A percentile compares a stretch with the other conserved stretches of the same genome.
Evolutionary conservation across 2,329 filamentous ascomycete genomes (phyloP).

Genomic region (Penicillium sp.): DNA sequence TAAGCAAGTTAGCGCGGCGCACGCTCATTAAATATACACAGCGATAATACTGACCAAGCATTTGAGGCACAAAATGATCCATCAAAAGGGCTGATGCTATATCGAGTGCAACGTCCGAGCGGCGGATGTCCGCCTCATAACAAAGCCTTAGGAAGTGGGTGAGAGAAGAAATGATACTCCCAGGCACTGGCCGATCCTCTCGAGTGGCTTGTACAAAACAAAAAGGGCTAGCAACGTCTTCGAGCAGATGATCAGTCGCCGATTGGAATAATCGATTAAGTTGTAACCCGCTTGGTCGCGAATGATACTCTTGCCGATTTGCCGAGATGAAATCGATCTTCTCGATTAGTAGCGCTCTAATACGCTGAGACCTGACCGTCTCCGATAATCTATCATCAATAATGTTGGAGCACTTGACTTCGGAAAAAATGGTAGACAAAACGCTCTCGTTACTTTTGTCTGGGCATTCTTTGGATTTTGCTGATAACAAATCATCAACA

Average conservation of each 20-base stretch:
- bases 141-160: constrained; percentile 10
- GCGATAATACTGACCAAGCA: neutral
- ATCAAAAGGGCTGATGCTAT: neutral
- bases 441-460: neutral
- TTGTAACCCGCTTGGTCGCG: neutral
- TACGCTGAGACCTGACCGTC: neutral
- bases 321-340: neutral
- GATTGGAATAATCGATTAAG: neutral
- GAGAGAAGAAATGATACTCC: constrained; percentile 1
- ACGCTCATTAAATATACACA: too few species aligned
- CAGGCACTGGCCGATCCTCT: constrained; percentile 6
- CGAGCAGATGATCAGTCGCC: neutral
- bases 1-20: constrained; percentile 1
- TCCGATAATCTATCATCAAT: neutral
- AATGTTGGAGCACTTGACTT: neutral
- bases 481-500: neutral
- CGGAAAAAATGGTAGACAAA: neutral
- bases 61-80: neutral
- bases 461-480: too few species aligned
- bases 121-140: neutral
- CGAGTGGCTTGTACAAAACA: constrained; percentile 6
- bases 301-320: neutral
- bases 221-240: neutral
- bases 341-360: neutral
- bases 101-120: neutral